Percentiles rank a stretch among this genome's conserved stretches.
phyloP scores from a whole-genome alignment of 192 early-diverging fungal species.

The Phycomyces blakesleeanus region DNA sequence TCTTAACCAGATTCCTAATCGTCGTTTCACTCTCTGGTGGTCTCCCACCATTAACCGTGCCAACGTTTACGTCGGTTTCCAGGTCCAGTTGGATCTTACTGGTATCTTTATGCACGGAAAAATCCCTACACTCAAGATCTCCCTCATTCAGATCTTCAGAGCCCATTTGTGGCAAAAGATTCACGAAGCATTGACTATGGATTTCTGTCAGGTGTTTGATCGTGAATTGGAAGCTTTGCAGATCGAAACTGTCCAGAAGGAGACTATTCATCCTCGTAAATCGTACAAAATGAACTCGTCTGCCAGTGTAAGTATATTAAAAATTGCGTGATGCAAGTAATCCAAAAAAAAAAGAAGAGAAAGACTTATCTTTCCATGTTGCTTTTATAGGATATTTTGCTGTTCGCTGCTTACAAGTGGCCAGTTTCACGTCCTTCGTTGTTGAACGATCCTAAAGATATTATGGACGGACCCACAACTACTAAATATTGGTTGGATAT shows the following conservation, averaged over 20 bases:
- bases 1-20: constrained; percentile 99
- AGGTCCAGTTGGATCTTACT: constrained; percentile 98
- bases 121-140: constrained; percentile 98
- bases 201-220: constrained; percentile 88
- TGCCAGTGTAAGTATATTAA: constrained; percentile 10
- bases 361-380: constrained; percentile 32
- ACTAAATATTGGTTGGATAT: constrained; percentile 99
- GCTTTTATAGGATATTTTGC: constrained; percentile 74
- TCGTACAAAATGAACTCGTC: constrained; percentile 99
- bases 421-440: constrained; percentile 93
- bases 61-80: constrained; percentile 99
- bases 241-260: constrained; percentile 98
- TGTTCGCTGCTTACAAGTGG: constrained; percentile 98
- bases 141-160: constrained; percentile 97
- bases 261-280: constrained; percentile 98
- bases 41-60: constrained; percentile 93
- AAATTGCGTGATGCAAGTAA: no score
- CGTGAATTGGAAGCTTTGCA: constrained; percentile 95
- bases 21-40: constrained; percentile 99
- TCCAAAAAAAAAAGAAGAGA: no score
- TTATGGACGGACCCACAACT: constrained; percentile 96
- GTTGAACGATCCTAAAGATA: constrained; percentile 89
- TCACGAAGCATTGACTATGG: constrained; percentile 81
- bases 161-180: constrained; percentile 99
- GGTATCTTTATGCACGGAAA: constrained; percentile 99